Base-by-base conservation (phyloP, 805 yeast genomes). In the Grigorovia yakushimaensis region DNA sequence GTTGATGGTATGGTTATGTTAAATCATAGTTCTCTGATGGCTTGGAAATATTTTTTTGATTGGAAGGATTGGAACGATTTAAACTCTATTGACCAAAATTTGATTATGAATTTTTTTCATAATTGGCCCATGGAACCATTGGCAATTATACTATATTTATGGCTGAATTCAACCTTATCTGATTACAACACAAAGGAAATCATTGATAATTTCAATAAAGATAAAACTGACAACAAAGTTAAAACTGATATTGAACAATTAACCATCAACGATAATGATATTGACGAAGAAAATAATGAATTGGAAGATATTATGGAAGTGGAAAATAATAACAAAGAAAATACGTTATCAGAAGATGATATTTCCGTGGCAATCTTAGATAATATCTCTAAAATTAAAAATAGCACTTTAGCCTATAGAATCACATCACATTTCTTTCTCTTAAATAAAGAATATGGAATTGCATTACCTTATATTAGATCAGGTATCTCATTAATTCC, bases 1-100 rank as follows among this genome's bases (percentile, higher is more conserved):
- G 77, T 79, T 0, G 81, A 78, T 13, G 94, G 84, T 35, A 77
- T 89, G 81, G 78, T 88, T 3, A 66, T 82, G 15, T 77, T 91
- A 15, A 74, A 78, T 38, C 77, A 82, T 20, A 72, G 74, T 1
- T 79, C 79, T 5, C 69, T 76, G 36, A 67, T 74, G 27, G 86
- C 88, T 1, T 89, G 96, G 95, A 71, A 73, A 37, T 58, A 81
- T 10, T 78, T 78, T 56, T 76, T 88, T 48, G 93, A 33, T 33
- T 84, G 91, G 83, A 54, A 68, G 22, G 95, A 88, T 61, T 73
- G 73, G 7, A 60, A 59, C 5, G 65, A 71, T 4, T 60, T 88
- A 5, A 64, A 68, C 9, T 72, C 73, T 2, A 59, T 84, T 43
- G 81, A 81, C 44, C 57, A 69, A 17, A 64, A 62, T 9, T 59